A percentile compares a stretch with the other conserved stretches of the same genome.
Evolutionary conservation across 371 early-diverging fungal species (phyloP).

Genomic region (Apophysomyces elegans): DNA sequence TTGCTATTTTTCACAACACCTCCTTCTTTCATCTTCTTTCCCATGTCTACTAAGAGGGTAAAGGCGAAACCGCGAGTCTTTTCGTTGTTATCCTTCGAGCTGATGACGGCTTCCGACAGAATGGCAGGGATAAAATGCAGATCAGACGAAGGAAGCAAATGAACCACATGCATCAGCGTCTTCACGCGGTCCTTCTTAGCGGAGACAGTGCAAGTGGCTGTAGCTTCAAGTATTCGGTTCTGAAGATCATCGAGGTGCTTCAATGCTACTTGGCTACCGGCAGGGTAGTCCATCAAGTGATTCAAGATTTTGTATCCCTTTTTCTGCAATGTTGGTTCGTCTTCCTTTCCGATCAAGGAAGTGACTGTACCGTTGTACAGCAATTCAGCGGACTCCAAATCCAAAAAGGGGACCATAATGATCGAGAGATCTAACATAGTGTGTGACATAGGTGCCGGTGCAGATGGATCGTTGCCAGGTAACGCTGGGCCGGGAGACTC

Average conservation of each 20-base stretch:
- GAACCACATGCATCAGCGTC: slow-evolving; percentile 57
- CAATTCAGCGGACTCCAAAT: slow-evolving; percentile 55
- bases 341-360: slow-evolving; percentile 60
- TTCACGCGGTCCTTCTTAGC: slow-evolving; percentile 78
- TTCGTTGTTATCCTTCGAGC: slow-evolving; percentile 93
- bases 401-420: slow-evolving; percentile 76
- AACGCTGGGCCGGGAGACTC: slow-evolving; percentile 34
- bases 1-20: slow-evolving; percentile 64
- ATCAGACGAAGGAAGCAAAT: slow-evolving; percentile 61
- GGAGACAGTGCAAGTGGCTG: slow-evolving; percentile 56
- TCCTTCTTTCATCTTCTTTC: slow-evolving; percentile 81
- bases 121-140: slow-evolving; percentile 85
- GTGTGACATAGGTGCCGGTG: slow-evolving; percentile 69
- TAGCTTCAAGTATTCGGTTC: slow-evolving; percentile 57
- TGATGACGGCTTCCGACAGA: slow-evolving; percentile 89
- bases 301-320: slow-evolving; percentile 90
- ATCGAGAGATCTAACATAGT: slow-evolving; percentile 80
- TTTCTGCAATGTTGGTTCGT: slow-evolving; percentile 86
- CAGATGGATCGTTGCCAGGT: slow-evolving; percentile 38
- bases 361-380: slow-evolving; percentile 64
- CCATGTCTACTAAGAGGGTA: slow-evolving; percentile 87
- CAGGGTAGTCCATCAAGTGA: slow-evolving; percentile 57
- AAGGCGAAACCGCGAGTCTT: slow-evolving; percentile 85
- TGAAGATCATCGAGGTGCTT: slow-evolving; percentile 54
- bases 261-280: slow-evolving; percentile 49